phyloP scores from a whole-genome alignment of 441 rosid species.

The Brassica balearica region DNA sequence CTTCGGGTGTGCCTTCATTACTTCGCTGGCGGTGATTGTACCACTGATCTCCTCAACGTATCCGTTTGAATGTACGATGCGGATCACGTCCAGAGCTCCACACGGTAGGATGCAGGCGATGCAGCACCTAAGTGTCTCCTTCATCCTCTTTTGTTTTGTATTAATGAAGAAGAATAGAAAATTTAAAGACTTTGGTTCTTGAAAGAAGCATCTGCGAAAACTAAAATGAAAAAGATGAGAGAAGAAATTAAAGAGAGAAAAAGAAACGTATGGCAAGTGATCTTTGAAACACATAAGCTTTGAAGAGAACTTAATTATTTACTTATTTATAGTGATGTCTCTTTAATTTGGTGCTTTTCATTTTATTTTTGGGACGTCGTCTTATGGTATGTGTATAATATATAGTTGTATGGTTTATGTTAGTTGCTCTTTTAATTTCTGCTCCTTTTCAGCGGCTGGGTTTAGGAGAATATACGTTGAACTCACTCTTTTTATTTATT shows the following conservation, averaged over 20 bases:
- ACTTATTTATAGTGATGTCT: constrained; percentile 35
- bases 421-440: constrained; percentile 27
- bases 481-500: neutral
- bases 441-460: constrained; percentile 35
- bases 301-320: constrained; percentile 13
- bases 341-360: constrained; percentile 25
- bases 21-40: constrained; percentile 71
- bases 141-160: constrained; percentile 51
- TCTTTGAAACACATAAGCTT: constrained; percentile 38
- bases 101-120: constrained; percentile 98
- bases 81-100: constrained; percentile 92
- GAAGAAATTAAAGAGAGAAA: constrained; percentile 22
- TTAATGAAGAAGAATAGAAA: constrained; percentile 26
- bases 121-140: constrained; percentile 86
- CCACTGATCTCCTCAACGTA: constrained; percentile 94
- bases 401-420: constrained; percentile 36
- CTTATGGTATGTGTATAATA: constrained; percentile 27
- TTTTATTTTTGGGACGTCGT: neutral
- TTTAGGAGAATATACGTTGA: constrained; percentile 31
- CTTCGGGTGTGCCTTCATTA: constrained; percentile 85
- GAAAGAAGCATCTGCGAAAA: constrained; percentile 5
- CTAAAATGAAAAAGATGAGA: constrained; percentile 36
- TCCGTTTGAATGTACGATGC: constrained; percentile 90
- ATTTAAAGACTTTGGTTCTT: constrained; percentile 22
- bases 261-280: constrained; percentile 30